These are phyloP conservation scores for Yamadazyma dendronema DNA, from an alignment of 1,139 yeast genomes.

Conservation along the genomic window DNA sequence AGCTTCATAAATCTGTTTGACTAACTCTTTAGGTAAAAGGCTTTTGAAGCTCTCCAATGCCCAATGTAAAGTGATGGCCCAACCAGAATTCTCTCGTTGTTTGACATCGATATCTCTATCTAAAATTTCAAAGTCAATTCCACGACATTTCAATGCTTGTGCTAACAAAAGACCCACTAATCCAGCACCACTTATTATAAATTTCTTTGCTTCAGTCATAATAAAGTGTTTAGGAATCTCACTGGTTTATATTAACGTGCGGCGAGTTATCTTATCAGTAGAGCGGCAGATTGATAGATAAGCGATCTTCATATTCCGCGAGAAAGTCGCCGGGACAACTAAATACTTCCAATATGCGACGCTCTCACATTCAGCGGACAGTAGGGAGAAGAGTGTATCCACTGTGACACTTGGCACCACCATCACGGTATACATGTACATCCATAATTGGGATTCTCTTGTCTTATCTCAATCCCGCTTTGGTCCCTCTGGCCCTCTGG, in stretches of 20 bases:
- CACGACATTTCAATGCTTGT: constrained; percentile 21
- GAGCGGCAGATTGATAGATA: too few relatives aligned
- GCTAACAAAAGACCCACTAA: constrained; percentile 24
- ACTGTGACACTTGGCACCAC: too few relatives aligned
- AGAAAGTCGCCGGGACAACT: too few relatives aligned
- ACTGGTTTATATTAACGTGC: not conserved
- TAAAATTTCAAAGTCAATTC: constrained; percentile 20
- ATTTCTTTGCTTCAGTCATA: constrained; percentile 7
- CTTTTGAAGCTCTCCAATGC: constrained; percentile 21
- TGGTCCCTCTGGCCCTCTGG: too few relatives aligned
- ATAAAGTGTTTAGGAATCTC: not conserved
- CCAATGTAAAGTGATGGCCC: constrained; percentile 32
- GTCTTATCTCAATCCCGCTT: too few relatives aligned
- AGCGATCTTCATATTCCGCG: too few relatives aligned
- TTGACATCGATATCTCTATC: constrained; percentile 23
- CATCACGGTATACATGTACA: too few relatives aligned
- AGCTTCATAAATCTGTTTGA: constrained; percentile 18
- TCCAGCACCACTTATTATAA: constrained; percentile 23
- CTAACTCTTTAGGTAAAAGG: constrained; percentile 19
- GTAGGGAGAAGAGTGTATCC: too few relatives aligned
- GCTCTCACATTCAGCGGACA: too few relatives aligned
- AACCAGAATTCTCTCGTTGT: constrained; percentile 23
- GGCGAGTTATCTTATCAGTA: not conserved
- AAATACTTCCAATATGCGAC: too few relatives aligned
- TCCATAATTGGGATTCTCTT: too few relatives aligned